Evolutionary conservation across 1,139 yeast genomes (phyloP), one percentile per base, ranked within the genome.

Genomic region (Magnusiomyces ingens): DNA sequence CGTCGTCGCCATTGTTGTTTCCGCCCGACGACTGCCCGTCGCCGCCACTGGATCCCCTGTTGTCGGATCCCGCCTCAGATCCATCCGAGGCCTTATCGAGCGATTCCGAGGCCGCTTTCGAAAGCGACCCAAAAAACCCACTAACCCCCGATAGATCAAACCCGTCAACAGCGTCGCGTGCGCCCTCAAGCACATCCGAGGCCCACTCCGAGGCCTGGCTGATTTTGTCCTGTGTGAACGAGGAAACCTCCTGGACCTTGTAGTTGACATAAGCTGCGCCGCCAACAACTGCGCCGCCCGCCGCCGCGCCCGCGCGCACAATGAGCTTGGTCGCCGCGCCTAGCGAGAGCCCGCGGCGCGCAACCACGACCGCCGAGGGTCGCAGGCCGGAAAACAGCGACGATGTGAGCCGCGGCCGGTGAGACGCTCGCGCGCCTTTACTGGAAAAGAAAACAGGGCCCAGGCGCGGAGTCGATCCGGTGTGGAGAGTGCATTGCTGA

Each of bases 241-340:
- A 75, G 0, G 89, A 77, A 0, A 95, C 95, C 69, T 91, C 95
- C 56, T 90, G 95, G 2, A 90, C 86, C 67, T 93, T 91, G 67
- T 90, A 90, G 32, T 91, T 89, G 48, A 90, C 84, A 65, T 90
- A 93, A 2, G 96, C 85, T 0, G 96, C 95, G 2, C 95, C 96
- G 8, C 97, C 98, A 1, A 95, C 96, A 47, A 90, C 70, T 0
- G 96, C 89, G 8, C 96, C 95, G 1, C 96, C 96, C 0, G 88
- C 71, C 59, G 88, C 88, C 0, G 89, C 91, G 4, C 67, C 66
- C 3, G 85, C 69, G 56, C 80, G 79, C 2, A 81, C 76, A 3
- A 85, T 76, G 1, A 79, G 61, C 63, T 75, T 79, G 11, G 85
- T 82, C 15, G 78, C 64, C 1, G 77, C 67, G n/a, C 74, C 62